Conservation (phyloP, 768 basidiomycete species). For the Amanita phalloides region DNA sequence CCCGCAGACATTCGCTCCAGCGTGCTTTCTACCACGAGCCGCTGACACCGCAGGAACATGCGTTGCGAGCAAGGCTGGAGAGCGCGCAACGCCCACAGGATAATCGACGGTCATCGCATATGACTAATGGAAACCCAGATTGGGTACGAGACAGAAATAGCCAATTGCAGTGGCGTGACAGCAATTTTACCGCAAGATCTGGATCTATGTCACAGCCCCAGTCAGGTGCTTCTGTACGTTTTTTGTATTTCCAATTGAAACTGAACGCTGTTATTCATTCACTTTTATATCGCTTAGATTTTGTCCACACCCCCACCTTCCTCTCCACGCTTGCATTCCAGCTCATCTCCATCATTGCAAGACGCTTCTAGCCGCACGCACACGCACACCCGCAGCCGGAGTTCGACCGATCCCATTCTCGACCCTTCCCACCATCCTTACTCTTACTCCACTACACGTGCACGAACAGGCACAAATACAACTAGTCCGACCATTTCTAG, state of each 20-base stretch:
- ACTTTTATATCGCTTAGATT: background rate
- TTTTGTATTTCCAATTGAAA: background rate
- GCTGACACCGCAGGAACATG: slow-evolving; percentile 4
- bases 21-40: background rate
- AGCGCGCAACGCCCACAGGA: background rate
- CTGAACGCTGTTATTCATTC: background rate
- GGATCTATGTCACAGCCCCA: slow-evolving; percentile 4
- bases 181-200: slow-evolving; percentile 1
- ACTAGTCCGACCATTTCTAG: background rate
- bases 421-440: background rate
- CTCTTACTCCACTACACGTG: background rate
- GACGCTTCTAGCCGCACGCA: background rate
- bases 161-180: background rate
- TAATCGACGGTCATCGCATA: background rate
- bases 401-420: slow-evolving; percentile 4
- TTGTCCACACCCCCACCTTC: background rate
- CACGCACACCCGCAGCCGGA: slow-evolving; percentile 3
- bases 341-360: background rate
- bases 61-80: background rate
- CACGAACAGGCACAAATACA: background rate
- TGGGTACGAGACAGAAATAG: background rate
- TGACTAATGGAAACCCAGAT: background rate
- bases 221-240: slow-evolving; percentile 2
- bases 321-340: background rate
- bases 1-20: slow-evolving; percentile 4